Percentiles rank a stretch among this genome's conserved stretches.
Evolutionary conservation across 2,329 filamentous ascomycete species (phyloP).

Genomic region (Sporothrix inflata): DNA sequence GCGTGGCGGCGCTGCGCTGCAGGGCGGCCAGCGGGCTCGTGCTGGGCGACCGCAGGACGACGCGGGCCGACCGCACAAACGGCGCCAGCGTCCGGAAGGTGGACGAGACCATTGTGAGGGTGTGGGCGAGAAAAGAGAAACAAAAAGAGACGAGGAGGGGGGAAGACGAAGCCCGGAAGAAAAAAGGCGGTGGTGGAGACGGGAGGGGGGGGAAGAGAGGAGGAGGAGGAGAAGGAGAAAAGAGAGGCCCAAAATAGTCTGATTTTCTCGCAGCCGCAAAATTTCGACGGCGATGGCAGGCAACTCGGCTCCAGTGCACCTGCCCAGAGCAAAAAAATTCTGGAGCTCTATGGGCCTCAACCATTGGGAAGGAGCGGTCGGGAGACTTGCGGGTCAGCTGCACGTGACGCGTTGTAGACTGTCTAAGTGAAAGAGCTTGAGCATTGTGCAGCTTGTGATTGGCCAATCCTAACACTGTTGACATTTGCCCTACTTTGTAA

Average conservation of each 20-base stretch:
- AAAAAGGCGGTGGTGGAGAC: background rate
- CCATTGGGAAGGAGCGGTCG: constrained; percentile 2
- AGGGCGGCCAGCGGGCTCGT: constrained; percentile 74
- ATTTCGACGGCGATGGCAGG: constrained; percentile 23
- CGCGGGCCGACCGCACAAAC: constrained; percentile 80
- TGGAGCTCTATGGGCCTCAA: constrained; percentile 11
- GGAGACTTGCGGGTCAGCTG: background rate
- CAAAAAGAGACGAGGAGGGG: background rate
- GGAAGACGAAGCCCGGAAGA: background rate
- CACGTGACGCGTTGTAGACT: constrained; percentile 4
- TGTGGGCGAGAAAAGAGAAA: constrained; percentile 28
- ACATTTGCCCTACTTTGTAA: background rate
- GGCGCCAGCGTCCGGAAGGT: constrained; percentile 78
- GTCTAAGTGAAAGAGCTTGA: background rate
- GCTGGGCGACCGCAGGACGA: constrained; percentile 59
- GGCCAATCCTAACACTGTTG: background rate
- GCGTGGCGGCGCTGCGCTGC: constrained; percentile 63
- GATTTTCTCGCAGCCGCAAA: constrained; percentile 23
- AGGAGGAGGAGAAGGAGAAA: background rate
- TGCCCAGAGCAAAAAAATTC: background rate
- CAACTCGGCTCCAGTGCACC: constrained; percentile 9
- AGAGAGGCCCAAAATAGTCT: constrained; percentile 19
- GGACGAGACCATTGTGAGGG: constrained; percentile 67
- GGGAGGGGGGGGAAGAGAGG: background rate
- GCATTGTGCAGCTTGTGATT: background rate